A percentile compares a stretch with the other conserved stretches of the same genome.
phyloP scores from a whole-genome alignment of 208 protist species.

The Leishmania tropica region DNA sequence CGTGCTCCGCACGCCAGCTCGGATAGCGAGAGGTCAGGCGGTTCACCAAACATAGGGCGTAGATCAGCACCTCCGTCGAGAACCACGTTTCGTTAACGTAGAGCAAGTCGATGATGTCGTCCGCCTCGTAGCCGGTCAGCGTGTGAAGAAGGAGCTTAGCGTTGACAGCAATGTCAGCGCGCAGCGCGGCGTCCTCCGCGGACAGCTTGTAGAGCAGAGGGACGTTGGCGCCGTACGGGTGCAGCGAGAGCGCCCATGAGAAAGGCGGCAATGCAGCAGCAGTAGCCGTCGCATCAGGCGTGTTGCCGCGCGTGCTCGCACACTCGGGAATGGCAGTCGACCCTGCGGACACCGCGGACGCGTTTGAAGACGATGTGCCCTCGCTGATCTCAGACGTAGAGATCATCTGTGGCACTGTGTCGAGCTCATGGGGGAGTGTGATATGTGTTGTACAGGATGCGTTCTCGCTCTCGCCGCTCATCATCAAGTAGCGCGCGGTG shows the following conservation, averaged over 20 bases:
- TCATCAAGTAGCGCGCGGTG: not conserved
- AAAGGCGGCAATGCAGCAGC: not conserved
- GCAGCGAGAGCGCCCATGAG: not conserved
- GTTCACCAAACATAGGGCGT: constrained; percentile 51
- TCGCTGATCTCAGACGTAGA: constrained; percentile 8
- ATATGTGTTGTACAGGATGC: constrained; percentile 11
- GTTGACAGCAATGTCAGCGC: constrained; percentile 17
- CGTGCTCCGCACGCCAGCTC: constrained; percentile 19
- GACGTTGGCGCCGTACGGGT: not conserved
- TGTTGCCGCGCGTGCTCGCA: constrained; percentile 16
- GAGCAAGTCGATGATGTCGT: constrained; percentile 42
- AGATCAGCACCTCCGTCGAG: constrained; percentile 36
- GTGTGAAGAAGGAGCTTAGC: constrained; percentile 20
- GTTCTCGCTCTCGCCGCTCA: not conserved
- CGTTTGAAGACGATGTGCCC: constrained; percentile 6
- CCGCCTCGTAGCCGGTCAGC: constrained; percentile 30
- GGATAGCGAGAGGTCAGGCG: constrained; percentile 39
- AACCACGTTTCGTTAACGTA: constrained; percentile 40
- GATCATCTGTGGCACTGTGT: constrained; percentile 2
- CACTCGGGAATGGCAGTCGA: constrained; percentile 21
- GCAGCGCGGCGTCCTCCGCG: constrained; percentile 18
- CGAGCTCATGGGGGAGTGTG: constrained; percentile 16
- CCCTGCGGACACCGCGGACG: constrained; percentile 1
- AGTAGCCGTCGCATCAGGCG: not conserved
- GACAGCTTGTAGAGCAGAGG: constrained; percentile 14